Base-by-base conservation (phyloP, 1,139 yeast species). In the Candida gigantensis region DNA sequence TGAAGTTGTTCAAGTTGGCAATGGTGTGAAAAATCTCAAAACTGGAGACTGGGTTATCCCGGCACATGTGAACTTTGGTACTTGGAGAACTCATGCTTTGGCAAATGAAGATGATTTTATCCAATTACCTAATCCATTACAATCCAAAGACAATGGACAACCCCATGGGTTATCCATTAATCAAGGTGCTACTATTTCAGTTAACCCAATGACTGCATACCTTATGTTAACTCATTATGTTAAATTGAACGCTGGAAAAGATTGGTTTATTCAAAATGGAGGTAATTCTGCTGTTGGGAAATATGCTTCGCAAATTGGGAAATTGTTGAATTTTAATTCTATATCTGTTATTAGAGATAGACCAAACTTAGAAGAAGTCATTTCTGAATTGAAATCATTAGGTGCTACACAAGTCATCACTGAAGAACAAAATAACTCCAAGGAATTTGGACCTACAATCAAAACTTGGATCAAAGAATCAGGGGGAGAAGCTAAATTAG, bases 261-360 rank as follows among this genome's bases (percentile, higher is more conserved):
- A 92, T 59, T 94, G 96, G 96, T 78, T 92, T 50, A 81, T 94
- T 46, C 98, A 92, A 62, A 92, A 92, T 55, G 98, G 97, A 25
- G 97, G 96, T 28, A 92, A 88, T 48, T 87, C 96, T 6, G 95
- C 95, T 15, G 98, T 92, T 9, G 96, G 97, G n/a, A 81, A 89
- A 50, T 84, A 86, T 47, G 97, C 96, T 5, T 74, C 89, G 34
- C 99, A 92, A 61, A 77, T 94, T 40, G 96, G 87, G 24, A 76
- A 77, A 47, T 65, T 82, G 28, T 72, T 84, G 58, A 96, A 96
- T 1, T 60, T 81, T 56, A 87, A 88, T 52, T 86, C 96, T 10
- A 74, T 94, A 49, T 83, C 88, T 44, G 94, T 92, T 33, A 84
- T 94, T 34, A 80, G 99, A 59, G 87, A 87, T 52, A 77, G 97